Evolutionary conservation across 495 filamentous ascomycete genomes (phyloP), one percentile per base, ranked within the genome.

Genomic region (Clohesyomyces aquaticus): DNA sequence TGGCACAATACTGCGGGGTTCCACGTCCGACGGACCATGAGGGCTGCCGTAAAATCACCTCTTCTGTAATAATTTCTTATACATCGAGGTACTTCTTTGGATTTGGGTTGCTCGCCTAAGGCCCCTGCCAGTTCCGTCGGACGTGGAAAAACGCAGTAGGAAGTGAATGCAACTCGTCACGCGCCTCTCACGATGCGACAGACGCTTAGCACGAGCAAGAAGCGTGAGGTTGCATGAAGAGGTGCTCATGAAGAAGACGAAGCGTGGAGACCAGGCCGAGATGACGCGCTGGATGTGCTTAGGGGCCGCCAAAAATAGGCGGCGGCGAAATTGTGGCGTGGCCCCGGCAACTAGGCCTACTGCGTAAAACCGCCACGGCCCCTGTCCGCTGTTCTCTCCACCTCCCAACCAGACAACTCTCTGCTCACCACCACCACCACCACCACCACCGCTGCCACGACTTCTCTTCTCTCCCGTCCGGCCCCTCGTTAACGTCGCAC

Each of bases 351-450:
- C 54, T 57, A 57, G 23, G 28, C 51, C 51, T 29, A 55, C 35
- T 38, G 8, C 54, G 23, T 16, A 14, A 6, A 8, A 10, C 9
- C 26, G 19, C 26, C 9, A 8, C 14, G 11, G 28, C 48, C 38
- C 32, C 48, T 52, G 22, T 14, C 51, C 42, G 29, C 45, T 58
- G 61, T 51, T 65, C 59, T 62, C 59, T 32, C 45, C 38, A 63
- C 42, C 55, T 2, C 19, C 51, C 32, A 29, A 12, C 54, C 43
- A 23, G 0, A 8, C 49, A 25, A 45, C n/a, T n/a, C n/a, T n/a
- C n/a, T n/a, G 18, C 61, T 26, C 12, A 45, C 62, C 16, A n/a
- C 48, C 61, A 11, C 25, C 19, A 26, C 27, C 16, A 1, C 19
- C 47, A 12, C 21, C 42, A 18, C n/a, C 46, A 16, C 25, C 1